Evolutionary conservation across 163 green algal species (phyloP).

Genomic region (Volvox carteri): DNA sequence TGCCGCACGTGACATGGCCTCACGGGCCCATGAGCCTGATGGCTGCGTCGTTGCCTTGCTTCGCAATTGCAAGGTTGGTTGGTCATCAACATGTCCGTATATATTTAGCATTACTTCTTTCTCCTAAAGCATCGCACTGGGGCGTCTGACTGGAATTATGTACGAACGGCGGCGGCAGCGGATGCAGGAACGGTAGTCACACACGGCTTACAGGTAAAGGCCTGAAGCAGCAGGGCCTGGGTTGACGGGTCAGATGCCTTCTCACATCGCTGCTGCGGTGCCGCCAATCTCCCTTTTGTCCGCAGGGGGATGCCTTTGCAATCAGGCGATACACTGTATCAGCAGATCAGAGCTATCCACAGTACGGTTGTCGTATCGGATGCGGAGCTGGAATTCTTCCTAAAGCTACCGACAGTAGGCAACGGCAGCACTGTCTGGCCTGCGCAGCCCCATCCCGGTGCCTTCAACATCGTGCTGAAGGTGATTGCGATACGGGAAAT

Average conservation of each 20-base stretch:
- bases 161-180: too few relatives aligned
- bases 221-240: neutral
- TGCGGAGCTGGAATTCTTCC: neutral
- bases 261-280: neutral
- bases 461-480: neutral
- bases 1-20: neutral
- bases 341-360: neutral
- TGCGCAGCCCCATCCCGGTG: neutral
- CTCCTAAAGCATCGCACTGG: too few relatives aligned
- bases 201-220: neutral
- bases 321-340: too few relatives aligned
- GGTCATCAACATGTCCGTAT: neutral
- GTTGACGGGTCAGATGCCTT: neutral
- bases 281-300: neutral
- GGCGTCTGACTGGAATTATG: too few relatives aligned
- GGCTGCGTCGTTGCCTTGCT: neutral
- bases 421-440: neutral
- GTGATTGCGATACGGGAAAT: neutral
- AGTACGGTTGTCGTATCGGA: conserved; percentile 22
- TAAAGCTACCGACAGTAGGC: neutral
- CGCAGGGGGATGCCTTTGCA: neutral
- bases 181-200: neutral
- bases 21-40: neutral
- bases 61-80: neutral
- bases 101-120: neutral